phyloP scores from a whole-genome alignment of 176 grass and related monocot genomes.

The Eragrostis nindensis region DNA sequence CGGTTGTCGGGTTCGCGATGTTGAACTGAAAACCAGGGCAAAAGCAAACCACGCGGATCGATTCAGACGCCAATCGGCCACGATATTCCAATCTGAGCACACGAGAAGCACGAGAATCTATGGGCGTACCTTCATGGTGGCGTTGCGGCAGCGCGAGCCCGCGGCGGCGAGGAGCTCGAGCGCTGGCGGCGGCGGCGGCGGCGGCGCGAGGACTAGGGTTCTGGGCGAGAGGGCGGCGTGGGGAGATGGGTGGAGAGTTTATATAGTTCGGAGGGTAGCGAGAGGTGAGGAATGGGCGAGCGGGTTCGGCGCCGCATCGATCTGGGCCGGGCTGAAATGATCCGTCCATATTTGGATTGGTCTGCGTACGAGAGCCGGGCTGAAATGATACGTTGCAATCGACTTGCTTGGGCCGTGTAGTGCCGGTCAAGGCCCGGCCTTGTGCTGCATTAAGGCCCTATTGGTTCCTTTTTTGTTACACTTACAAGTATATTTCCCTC shows the following conservation, averaged over 20 bases:
- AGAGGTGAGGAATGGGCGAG: neutral
- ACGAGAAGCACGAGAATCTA: neutral
- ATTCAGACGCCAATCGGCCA: neutral
- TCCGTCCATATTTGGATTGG: neutral
- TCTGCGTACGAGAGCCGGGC: neutral
- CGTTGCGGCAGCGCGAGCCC: conserved; percentile 7
- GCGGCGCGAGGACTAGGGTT: conserved; percentile 53
- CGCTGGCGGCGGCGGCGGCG: conserved; percentile 25
- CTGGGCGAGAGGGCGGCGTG: neutral
- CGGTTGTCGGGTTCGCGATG: conserved; percentile 78
- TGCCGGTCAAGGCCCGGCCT: too few species aligned
- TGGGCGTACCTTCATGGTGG: conserved; percentile 57
- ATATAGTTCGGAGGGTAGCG: conserved; percentile 2
- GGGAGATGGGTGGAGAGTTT: neutral
- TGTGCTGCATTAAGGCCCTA: too few species aligned
- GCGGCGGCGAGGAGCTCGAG: conserved; percentile 21
- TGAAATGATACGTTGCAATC: too few species aligned
- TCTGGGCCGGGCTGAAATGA: too few species aligned
- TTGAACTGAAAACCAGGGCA: conserved; percentile 62
- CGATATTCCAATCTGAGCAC: neutral
- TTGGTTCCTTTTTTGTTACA: too few species aligned
- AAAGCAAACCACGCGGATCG: neutral
- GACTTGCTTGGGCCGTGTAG: too few species aligned
- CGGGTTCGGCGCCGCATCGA: neutral
- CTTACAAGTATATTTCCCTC: too few species aligned